Evolutionary conservation across 2,329 filamentous ascomycete genomes (phyloP).

Genomic region (Nemania bipapillata): DNA sequence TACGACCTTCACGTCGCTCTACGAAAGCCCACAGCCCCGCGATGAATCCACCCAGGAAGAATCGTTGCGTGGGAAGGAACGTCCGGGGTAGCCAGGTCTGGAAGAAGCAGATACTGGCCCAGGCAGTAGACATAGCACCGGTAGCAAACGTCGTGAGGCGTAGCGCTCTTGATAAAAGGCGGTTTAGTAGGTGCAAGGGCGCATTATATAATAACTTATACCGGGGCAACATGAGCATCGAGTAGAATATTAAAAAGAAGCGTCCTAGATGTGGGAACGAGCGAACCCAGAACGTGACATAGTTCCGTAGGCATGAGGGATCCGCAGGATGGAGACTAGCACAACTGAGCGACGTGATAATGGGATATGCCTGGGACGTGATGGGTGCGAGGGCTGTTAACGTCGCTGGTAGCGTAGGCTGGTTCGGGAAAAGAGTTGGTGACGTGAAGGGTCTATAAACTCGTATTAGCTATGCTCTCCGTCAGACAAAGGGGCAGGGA

Average conservation of each 20-base stretch:
- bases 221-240: slow-evolving; percentile 74
- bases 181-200: slow-evolving; percentile 74
- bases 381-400: slow-evolving; percentile 79
- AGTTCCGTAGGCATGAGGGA: slow-evolving; percentile 87
- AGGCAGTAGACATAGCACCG: slow-evolving; percentile 83
- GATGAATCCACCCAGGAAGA: slow-evolving; percentile 87
- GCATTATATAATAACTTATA: slow-evolving; percentile 74
- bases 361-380: slow-evolving; percentile 84
- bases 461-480: slow-evolving; percentile 26
- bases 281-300: slow-evolving; percentile 85
- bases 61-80: slow-evolving; percentile 82
- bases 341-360: slow-evolving; percentile 86
- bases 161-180: slow-evolving; percentile 74
- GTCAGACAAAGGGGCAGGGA: background rate
- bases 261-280: slow-evolving; percentile 83
- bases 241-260: slow-evolving; percentile 80
- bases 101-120: slow-evolving; percentile 91
- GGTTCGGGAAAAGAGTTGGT: slow-evolving; percentile 84
- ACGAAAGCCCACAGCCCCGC: slow-evolving; percentile 88
- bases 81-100: slow-evolving; percentile 79
- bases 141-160: slow-evolving; percentile 81
- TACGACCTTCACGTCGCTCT: slow-evolving; percentile 71
- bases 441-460: slow-evolving; percentile 75
- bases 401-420: slow-evolving; percentile 71
- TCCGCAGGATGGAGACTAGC: slow-evolving; percentile 88